Conservation (phyloP, 2,329 filamentous ascomycete species). For the Allantophomopsis lycopodina region DNA sequence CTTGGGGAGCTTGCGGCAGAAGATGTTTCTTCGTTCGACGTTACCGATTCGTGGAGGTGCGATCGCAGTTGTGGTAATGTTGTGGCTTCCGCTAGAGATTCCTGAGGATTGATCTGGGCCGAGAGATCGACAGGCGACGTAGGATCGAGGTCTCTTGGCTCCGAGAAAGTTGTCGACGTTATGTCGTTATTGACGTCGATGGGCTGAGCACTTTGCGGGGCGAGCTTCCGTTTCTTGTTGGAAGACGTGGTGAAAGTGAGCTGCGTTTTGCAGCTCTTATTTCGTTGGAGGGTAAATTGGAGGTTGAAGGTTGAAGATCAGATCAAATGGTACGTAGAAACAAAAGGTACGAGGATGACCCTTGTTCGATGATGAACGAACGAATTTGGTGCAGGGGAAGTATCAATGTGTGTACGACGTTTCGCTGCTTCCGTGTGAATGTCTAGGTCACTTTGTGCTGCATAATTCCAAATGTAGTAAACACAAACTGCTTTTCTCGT, state of each 20-base stretch:
- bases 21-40: conserved; percentile 33
- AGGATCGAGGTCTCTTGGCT: conserved; percentile 33
- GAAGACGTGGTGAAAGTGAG: conserved; percentile 61
- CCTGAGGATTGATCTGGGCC: conserved; percentile 1
- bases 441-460: too few species aligned
- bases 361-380: background rate
- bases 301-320: background rate
- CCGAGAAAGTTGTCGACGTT: conserved; percentile 23
- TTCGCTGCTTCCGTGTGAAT: too few species aligned
- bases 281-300: conserved; percentile 3
- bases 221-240: conserved; percentile 61
- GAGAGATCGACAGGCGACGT: conserved; percentile 24
- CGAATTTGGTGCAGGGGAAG: too few species aligned
- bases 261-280: conserved; percentile 31
- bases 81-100: conserved; percentile 16
- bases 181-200: conserved; percentile 14
- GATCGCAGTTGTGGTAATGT: conserved; percentile 32
- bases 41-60: conserved; percentile 29
- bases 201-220: conserved; percentile 16
- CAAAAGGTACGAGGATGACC: background rate
- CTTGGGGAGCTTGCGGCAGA: conserved; percentile 45
- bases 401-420: too few species aligned
- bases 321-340: background rate
- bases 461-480: too few species aligned
- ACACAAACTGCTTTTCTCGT: too few species aligned